These are phyloP conservation scores for Symbiodinium natans DNA, from an alignment of 73 alveolate species.

Conservation along the genomic window DNA sequence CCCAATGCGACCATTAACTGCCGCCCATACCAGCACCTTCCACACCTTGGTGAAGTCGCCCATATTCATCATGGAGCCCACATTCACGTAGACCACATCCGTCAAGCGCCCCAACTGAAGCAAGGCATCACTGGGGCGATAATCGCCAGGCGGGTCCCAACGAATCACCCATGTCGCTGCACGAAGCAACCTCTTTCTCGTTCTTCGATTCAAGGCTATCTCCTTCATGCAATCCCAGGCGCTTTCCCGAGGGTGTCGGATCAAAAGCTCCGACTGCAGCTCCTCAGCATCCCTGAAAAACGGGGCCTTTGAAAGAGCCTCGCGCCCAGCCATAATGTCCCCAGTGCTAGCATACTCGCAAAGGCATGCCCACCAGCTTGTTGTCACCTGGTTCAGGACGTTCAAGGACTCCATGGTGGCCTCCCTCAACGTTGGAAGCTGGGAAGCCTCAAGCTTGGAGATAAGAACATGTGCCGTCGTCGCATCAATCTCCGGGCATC, in stretches of 20 bases:
- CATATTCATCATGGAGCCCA: not conserved
- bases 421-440: not conserved
- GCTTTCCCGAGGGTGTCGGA: not conserved
- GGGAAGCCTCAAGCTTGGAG: not conserved
- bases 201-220: not conserved
- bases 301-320: not conserved
- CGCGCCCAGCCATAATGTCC: not conserved
- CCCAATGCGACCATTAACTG: not conserved
- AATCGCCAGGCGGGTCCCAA: not conserved
- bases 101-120: not conserved
- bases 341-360: not conserved
- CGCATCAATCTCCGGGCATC: not conserved
- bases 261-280: not conserved
- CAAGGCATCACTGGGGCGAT: not conserved
- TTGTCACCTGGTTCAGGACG: not conserved
- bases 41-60: not conserved
- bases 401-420: not conserved
- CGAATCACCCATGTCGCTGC: not conserved
- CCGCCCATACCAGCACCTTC: not conserved
- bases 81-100: not conserved
- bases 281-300: not conserved
- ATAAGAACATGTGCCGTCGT: not conserved
- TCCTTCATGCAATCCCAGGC: not conserved
- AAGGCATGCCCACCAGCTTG: not conserved
- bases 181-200: not conserved